Evolutionary conservation across 345 rosid genomes (phyloP).

Genomic region (Crucihimalaya himalaica): DNA sequence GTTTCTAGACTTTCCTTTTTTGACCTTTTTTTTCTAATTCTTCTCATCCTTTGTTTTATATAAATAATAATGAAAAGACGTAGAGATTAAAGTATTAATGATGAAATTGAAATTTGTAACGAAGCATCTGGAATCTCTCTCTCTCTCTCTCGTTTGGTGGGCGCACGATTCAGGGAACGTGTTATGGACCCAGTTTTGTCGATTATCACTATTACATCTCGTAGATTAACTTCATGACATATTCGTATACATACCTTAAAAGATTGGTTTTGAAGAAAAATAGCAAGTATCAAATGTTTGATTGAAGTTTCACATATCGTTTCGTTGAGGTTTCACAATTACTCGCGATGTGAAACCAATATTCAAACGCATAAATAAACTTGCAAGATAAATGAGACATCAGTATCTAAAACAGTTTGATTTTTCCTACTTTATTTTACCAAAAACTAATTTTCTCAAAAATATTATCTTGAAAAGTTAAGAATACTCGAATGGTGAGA

Average conservation of each 20-base stretch:
- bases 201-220: background rate
- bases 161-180: slow-evolving; percentile 17
- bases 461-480: background rate
- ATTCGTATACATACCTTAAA: no score
- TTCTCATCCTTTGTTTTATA: background rate
- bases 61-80: background rate
- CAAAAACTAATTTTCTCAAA: background rate
- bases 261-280: no score
- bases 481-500: no score
- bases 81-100: background rate
- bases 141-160: slow-evolving; percentile 33
- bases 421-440: background rate
- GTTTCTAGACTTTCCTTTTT: slow-evolving; percentile 1
- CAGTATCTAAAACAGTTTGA: background rate
- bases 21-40: background rate
- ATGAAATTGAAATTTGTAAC: background rate
- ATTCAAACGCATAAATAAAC: background rate
- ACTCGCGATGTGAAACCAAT: background rate
- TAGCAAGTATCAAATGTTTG: no score
- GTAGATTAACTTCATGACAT: no score
- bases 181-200: slow-evolving; percentile 2
- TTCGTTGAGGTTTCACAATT: background rate
- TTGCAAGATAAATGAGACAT: background rate
- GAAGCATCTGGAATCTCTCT: slow-evolving; percentile 35
- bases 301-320: no score